Base-by-base conservation (phyloP, 78 protist genomes). In the Dictyostelium citrinum region DNA sequence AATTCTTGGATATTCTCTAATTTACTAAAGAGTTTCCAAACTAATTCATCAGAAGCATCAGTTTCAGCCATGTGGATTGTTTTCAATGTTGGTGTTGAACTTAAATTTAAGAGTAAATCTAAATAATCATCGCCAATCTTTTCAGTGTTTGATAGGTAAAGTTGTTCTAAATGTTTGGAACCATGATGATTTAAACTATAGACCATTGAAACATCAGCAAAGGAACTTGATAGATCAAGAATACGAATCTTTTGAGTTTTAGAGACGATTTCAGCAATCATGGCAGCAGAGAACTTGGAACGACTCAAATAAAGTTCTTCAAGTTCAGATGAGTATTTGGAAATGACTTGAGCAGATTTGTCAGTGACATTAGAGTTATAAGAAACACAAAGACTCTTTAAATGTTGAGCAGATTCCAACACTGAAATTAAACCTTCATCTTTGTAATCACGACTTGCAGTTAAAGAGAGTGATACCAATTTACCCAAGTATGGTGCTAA, bases 401-500 rank as follows among this genome's bases (percentile, higher is more conserved):
- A 46, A 17, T 24, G 11, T 20, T 46, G 39, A 33, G 43, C 35
- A 1, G 80, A 22, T n/a, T 78, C 81, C 2, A 88, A 17, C 0
- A 64, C 27, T 16, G 84, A 22, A 9, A 61, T 39, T 24, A 78
- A 14, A 39, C 93, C 93, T 3, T 88, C 76, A 67, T 88, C 84
- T 6, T 33, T 68, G 14, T 77, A 39, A 17, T 68, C 84, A 17
- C 43, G 16, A 14, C 39, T 22, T 14, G 14, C 17, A 3, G 58
- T 27, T 11, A 60, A 20, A 7, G 60, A 29, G 11, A 88, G 58
- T 17, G 46, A 37, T 8, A 24, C 14, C 0, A 88, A 17, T 0
- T 75, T 49, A 24, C n/a, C n/a, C 24, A 74, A 14, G n/a, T 88
- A 33, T 4, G 93, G 93, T 11, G 93, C 93, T 5, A 88, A 17